Base-by-base conservation (phyloP, 2,329 filamentous ascomycete genomes). In the Dothidotthia symphoricarpi region DNA sequence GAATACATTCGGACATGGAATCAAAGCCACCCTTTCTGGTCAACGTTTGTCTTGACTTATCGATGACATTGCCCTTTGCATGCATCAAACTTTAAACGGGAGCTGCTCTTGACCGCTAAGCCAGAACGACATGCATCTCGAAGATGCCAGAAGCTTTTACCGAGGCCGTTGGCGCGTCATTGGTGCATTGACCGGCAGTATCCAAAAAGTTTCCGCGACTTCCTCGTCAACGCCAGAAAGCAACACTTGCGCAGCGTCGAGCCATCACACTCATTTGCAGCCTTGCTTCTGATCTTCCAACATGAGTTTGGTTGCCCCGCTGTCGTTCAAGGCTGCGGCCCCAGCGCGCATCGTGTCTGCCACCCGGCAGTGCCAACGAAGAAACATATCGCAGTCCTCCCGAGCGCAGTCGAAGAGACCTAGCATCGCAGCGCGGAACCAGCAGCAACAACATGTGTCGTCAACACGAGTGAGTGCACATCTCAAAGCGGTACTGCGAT, bases 231-330 rank as follows among this genome's bases (percentile, higher is more conserved):
- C 37, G 31, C 28, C 36, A 14, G 33, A 16, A 32, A 28, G 26
- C 14, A 24, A 19, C 33, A 37, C 25, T 28, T 24, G 27, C 28
- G 24, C 28, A 43, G 31, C 33, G 41, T 39, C 26, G 15, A 28
- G 37, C n/a, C 41, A 46, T 45, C 42, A 53, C 46, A 35, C 42
- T 48, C 42, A 44, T 39, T 49, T 31, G 15, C 28, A 36, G 36
- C 24, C 29, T 31, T 32, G 28, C 13, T 19, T 29, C 25, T 22
- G 22, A 16, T 11, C 22, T 25, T 22, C 24, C 38, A 64, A 32
- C 10, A 68, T 68, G 65, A 67, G 59, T 47, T 50, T 67, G 31
- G 52, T 50, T 41, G 59, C 57, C 32, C 63, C 63, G 24, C 40
- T 64, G 44, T 59, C 63, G 33, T 48, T 66, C 41, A 64, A 60